These are phyloP conservation scores for Hansfordia pulvinata DNA, from an alignment of 2,329 filamentous ascomycete genomes.

Conservation along the genomic window DNA sequence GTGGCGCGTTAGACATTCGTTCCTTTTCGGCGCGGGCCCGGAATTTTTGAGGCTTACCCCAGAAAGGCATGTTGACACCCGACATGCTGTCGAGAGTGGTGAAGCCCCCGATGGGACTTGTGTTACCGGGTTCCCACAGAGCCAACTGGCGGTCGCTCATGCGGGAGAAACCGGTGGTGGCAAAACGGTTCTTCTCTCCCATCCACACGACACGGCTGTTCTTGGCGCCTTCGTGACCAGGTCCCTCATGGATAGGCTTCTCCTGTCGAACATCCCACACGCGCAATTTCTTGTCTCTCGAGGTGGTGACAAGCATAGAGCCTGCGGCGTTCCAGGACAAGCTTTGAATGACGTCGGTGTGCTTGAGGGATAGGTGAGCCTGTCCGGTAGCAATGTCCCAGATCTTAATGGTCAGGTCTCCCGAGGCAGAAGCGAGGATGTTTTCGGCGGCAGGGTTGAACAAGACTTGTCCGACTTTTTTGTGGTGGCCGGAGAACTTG, in stretches of 20 bases:
- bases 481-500: conserved; percentile 76
- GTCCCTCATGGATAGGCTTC: conserved; percentile 68
- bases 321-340: conserved; percentile 92
- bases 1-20: conserved; percentile 12
- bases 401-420: conserved; percentile 87
- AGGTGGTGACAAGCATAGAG: conserved; percentile 77
- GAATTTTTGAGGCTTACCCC: conserved; percentile 41
- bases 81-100: conserved; percentile 87
- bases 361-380: conserved; percentile 62
- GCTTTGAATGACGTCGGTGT: conserved; percentile 87
- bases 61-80: conserved; percentile 98
- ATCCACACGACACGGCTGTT: conserved; percentile 96
- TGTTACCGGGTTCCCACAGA: conserved; percentile 82
- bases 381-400: conserved; percentile 84
- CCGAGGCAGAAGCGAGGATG: conserved; percentile 86
- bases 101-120: conserved; percentile 82
- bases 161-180: conserved; percentile 90
- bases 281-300: conserved; percentile 93
- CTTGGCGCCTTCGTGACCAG: conserved; percentile 86
- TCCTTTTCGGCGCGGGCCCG: conserved; percentile 9
- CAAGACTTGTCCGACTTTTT: conserved; percentile 94
- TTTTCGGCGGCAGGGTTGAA: conserved; percentile 97
- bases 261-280: conserved; percentile 97
- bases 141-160: conserved; percentile 97
- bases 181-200: conserved; percentile 91